Percentiles rank a stretch among this genome's conserved stretches.
Conservation (phyloP, 1,139 yeast genomes). For the Trichomonascaceae sp. region DNA sequence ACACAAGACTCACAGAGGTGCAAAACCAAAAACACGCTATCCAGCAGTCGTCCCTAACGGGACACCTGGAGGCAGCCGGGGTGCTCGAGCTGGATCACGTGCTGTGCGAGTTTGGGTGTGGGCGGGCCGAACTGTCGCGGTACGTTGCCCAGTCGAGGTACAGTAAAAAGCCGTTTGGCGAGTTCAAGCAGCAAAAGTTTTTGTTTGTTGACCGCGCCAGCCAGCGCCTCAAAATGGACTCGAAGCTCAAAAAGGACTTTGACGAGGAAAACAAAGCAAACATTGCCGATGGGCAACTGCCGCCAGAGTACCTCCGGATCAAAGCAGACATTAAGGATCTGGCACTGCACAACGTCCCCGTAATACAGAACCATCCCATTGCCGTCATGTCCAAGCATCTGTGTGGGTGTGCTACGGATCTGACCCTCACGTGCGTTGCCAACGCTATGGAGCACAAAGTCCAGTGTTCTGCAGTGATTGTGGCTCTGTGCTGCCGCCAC, state of each 20-base stretch:
- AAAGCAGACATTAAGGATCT: conserved; percentile 74
- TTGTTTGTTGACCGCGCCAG: conserved; percentile 67
- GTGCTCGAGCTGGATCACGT: conserved; percentile 27
- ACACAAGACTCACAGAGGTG: conserved; percentile 34
- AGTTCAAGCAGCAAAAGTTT: conserved; percentile 26
- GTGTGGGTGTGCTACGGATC: conserved; percentile 90
- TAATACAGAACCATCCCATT: conserved; percentile 13
- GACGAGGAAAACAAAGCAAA: conserved; percentile 11
- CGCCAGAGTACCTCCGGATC: conserved; percentile 37
- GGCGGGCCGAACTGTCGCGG: conserved; percentile 72
- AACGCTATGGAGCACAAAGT: conserved; percentile 27
- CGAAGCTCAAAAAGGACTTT: conserved; percentile 47
- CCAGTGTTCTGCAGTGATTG: conserved; percentile 30
- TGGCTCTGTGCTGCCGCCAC: conserved; percentile 94
- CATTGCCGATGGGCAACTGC: conserved; percentile 1
- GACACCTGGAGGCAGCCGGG: conserved; percentile 40
- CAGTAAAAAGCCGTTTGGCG: conserved; percentile 6
- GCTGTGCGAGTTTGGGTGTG: conserved; percentile 79
- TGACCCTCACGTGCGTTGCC: conserved; percentile 54
- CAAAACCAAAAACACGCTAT: conserved; percentile 60
- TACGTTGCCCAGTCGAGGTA: conserved; percentile 42
- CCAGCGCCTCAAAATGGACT: conserved; percentile 67
- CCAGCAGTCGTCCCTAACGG: conserved; percentile 74
- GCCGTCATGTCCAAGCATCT: conserved; percentile 75
- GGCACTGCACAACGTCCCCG: conserved; percentile 35